phyloP scores from a whole-genome alignment of 495 filamentous ascomycete genomes.

The Aspergillus ellipticus region DNA sequence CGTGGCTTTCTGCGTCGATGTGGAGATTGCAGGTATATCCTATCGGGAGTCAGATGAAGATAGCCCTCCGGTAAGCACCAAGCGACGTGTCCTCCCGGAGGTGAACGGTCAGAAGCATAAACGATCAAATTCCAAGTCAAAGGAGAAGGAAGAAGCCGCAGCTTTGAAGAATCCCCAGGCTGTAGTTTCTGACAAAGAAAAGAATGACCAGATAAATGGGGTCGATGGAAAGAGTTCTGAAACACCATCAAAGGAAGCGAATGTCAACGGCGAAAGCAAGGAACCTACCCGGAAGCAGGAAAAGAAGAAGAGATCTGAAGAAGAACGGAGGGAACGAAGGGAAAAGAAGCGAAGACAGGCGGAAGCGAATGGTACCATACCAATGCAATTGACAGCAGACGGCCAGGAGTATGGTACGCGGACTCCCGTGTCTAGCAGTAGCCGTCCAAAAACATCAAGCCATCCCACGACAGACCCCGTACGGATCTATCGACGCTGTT shows the following conservation, averaged over 20 bases:
- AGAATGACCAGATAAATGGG: slow-evolving; percentile 17
- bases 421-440: slow-evolving; percentile 20
- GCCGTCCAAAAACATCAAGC: slow-evolving; percentile 53
- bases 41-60: slow-evolving; percentile 41
- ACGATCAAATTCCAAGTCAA: slow-evolving; percentile 54
- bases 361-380: slow-evolving; percentile 76
- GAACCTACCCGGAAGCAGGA: slow-evolving; percentile 71
- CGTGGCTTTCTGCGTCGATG: slow-evolving; percentile 94
- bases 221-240: slow-evolving; percentile 20
- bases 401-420: slow-evolving; percentile 44
- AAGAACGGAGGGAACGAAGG: slow-evolving; percentile 79
- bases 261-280: slow-evolving; percentile 36
- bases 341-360: slow-evolving; percentile 76
- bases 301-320: slow-evolving; percentile 88
- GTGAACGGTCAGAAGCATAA: slow-evolving; percentile 45
- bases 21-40: slow-evolving; percentile 82
- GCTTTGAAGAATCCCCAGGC: slow-evolving; percentile 61
- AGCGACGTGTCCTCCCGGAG: slow-evolving; percentile 25
- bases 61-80: slow-evolving; percentile 25
- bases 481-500: slow-evolving; percentile 91
- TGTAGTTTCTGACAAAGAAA: slow-evolving; percentile 56
- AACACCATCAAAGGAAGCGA: slow-evolving; percentile 20
- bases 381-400: slow-evolving; percentile 68
- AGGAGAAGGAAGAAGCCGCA: slow-evolving; percentile 66
- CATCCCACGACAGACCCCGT: slow-evolving; percentile 86